Evolutionary conservation across 1,284 basidiomycete genomes (phyloP), one percentile per base, ranked within the genome.

Genomic region (Cutaneotrichosporon cavernicola): DNA sequence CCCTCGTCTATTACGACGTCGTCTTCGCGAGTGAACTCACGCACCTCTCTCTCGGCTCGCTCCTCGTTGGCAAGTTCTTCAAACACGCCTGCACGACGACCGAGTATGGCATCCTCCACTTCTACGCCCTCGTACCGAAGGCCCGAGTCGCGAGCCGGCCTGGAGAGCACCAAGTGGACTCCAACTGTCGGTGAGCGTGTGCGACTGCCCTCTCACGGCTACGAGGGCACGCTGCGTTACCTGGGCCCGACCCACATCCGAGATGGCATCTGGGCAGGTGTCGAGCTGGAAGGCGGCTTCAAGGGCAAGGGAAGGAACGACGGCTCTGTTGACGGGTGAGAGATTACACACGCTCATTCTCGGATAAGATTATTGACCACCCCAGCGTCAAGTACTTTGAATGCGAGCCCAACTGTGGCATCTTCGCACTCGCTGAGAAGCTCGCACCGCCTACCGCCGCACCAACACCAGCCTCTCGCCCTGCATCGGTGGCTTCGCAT

Each of bases 251-350:
- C 94, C 61, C 87, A 90, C 22, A 90, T 89, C 56, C 96, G 96
- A 78, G 84, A 86, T 6, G 94, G 93, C 5, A 81, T 88, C 16
- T 97, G 90, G 90, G 93, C 91, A 31, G 93, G 93, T 34, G 90
- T 97, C 18, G 91, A 96, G 78, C 83, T 97, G n/a, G 82, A 86
- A 69, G 89, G 88, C 46, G 90, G 89, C 2, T 95, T 92, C 74
- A 80, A 84, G 16, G 94, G 96, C n/a, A 90, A 90, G 76, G 96
- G 96, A 2, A 98, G 98, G 83, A 99, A 99, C 74, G 88, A 98
- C 74, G 96, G 96, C 22, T 87, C 87, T 52, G 93, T 97, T 4
- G 86, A 85, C 69, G 91, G 91, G 93, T 96, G 75, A 83, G 91
- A 77, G 13, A 34, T 13, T 9, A 21, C n/a, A 21, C 22, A 8